phyloP scores from a whole-genome alignment of 2,329 filamentous ascomycete species.

The Venturia oleaginea region DNA sequence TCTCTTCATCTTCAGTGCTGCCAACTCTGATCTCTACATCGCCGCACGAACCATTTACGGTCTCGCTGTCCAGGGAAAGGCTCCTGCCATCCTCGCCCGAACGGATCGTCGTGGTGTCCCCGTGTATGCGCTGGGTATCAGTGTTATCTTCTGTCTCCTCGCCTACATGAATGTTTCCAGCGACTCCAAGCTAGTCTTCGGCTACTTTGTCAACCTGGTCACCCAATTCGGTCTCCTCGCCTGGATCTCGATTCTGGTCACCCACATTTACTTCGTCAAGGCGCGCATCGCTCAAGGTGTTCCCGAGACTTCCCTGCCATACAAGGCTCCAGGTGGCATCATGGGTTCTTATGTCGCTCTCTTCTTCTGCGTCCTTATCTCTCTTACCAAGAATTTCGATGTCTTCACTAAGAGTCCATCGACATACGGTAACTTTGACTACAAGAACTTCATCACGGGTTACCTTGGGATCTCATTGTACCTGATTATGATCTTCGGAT shows the following conservation, averaged over 20 bases:
- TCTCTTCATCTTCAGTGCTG: conserved; percentile 66
- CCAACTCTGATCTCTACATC: conserved; percentile 70
- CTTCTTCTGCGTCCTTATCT: conserved; percentile 61
- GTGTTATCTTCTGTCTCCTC: conserved; percentile 53
- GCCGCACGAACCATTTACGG: conserved; percentile 65
- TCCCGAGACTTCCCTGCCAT: conserved; percentile 38
- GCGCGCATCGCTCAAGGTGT: conserved; percentile 38
- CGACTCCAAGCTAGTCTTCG: conserved; percentile 34
- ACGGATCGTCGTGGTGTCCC: conserved; percentile 67
- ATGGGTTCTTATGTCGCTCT: conserved; percentile 61
- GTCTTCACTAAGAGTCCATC: conserved; percentile 46
- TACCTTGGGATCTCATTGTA: conserved; percentile 68
- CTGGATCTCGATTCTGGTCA: conserved; percentile 41
- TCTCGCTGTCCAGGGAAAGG: conserved; percentile 61
- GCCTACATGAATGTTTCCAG: conserved; percentile 48
- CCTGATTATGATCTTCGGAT: conserved; percentile 58
- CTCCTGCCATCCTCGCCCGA: conserved; percentile 60
- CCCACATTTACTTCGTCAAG: conserved; percentile 40
- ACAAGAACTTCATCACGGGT: conserved; percentile 70
- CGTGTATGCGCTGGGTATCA: conserved; percentile 53
- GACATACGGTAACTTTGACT: conserved; percentile 48
- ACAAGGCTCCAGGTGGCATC: conserved; percentile 62
- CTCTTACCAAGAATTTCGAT: conserved; percentile 66
- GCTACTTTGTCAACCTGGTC: conserved; percentile 40
- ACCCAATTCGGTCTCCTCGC: conserved; percentile 34